Base-by-base conservation (phyloP, 2,329 filamentous ascomycete species). In the Fusarium graminum region DNA sequence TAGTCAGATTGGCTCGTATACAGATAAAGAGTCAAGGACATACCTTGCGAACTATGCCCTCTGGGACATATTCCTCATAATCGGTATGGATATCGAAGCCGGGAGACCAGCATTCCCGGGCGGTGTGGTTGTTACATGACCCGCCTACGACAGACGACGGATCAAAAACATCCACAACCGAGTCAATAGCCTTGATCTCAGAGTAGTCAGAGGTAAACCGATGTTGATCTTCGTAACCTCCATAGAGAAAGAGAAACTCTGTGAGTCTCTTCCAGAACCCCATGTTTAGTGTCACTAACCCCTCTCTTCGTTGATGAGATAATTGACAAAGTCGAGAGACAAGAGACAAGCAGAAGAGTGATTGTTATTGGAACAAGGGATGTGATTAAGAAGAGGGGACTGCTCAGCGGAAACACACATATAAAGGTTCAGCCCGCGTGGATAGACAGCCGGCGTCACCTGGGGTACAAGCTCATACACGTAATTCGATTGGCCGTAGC, bases 181-280 rank as follows among this genome's bases (percentile, higher is more conserved):
- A 52, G 32, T n/a, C 19, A 11, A 26, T 22, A 16, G 39, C 7
- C 3, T 25, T 19, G 25, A 9, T 22, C 19, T 29, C 32, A 25
- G 1, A 47, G 9, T 0, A 14, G n/a, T 41, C 39, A 16, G 14
- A 30, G 12, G 42, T 53, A 25, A 7, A 32, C 29, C 16, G 47
- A 30, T 14, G 32, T 7, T 53, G 42, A 30, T 49, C 42, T 2
- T 32, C 49, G 2, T 25, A 49, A 0, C 41, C 29, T 9, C 39
- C 39, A 1, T 47, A 17, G 3, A 47, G 25, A 3, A 53, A 47
- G n/a, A 53, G 51, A 36, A 53, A 53, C 42, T 53, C 42, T 2
- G 51, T 49, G 7, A 53, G 42, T 29, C 42, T 53, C 14, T 53
- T 53, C 51, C 42, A 53, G 17, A 53, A 53, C 17, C 51, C 51